Conservation (phyloP, 192 early-diverging fungal genomes). For the Linnemannia zychae region DNA sequence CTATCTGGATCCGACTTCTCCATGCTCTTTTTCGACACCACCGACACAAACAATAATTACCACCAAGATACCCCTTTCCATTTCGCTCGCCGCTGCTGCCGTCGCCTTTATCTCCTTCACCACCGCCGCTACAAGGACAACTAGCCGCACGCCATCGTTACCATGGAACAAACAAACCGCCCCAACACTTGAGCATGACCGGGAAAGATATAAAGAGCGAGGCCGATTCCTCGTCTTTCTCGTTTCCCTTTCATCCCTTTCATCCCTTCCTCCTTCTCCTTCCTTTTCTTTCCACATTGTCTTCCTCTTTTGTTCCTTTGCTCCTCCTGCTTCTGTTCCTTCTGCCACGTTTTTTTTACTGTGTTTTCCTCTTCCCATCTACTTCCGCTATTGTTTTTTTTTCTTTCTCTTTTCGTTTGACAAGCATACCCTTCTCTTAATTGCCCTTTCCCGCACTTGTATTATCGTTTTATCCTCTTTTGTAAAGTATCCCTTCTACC, state of each 20-base stretch:
- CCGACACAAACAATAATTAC: neutral
- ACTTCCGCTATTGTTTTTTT: neutral
- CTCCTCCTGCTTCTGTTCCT: neutral
- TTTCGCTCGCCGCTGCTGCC: neutral
- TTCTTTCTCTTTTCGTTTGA: neutral
- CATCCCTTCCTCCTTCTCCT: neutral
- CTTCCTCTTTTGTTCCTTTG: neutral
- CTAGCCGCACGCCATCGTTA: neutral
- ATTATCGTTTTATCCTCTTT: constrained; percentile 3
- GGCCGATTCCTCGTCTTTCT: neutral
- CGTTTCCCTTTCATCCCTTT: neutral
- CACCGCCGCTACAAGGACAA: neutral
- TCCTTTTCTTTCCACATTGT: neutral
- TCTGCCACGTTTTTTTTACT: neutral
- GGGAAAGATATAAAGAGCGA: neutral
- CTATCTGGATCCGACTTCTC: neutral
- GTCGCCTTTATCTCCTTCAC: too few species aligned
- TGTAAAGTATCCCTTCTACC: neutral
- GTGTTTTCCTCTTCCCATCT: neutral
- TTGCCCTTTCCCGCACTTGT: neutral
- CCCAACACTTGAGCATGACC: neutral
- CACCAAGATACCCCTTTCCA: neutral
- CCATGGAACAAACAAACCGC: neutral
- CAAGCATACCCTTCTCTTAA: neutral
- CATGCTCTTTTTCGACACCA: neutral